Evolutionary conservation across 148 eudicot genomes (phyloP).

Genomic region (Beta vulgaris): DNA sequence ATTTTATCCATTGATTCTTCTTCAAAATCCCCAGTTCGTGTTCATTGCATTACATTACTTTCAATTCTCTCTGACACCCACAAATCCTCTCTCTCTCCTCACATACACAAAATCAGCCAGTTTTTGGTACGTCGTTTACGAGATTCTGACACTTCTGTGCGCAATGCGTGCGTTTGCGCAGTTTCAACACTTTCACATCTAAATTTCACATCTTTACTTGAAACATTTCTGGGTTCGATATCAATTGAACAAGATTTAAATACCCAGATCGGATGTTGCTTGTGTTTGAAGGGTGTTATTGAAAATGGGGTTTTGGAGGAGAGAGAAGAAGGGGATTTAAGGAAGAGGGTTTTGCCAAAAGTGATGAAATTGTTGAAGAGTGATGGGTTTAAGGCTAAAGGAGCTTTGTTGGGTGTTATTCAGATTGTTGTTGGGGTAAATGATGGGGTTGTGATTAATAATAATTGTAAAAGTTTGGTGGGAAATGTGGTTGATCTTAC

Average conservation of each 20-base stretch:
- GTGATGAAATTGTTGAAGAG: slow-evolving; percentile 41
- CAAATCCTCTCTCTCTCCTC: slow-evolving; percentile 37
- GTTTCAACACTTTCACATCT: slow-evolving; percentile 24
- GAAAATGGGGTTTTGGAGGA: slow-evolving; percentile 34
- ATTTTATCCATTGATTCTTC: slow-evolving; percentile 45
- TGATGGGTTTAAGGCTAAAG: slow-evolving; percentile 51
- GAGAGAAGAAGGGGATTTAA: slow-evolving; percentile 20
- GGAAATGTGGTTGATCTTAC: slow-evolving; percentile 37
- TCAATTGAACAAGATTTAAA: slow-evolving; percentile 46
- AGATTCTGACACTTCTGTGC: slow-evolving; percentile 51
- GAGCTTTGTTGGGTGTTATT: slow-evolving; percentile 46
- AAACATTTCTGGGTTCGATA: slow-evolving; percentile 27
- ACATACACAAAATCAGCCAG: slow-evolving; percentile 41
- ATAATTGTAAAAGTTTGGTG: slow-evolving; percentile 16
- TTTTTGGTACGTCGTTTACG: slow-evolving; percentile 48
- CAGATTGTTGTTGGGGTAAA: slow-evolving; percentile 45
- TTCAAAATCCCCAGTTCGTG: slow-evolving; percentile 50
- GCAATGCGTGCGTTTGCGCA: slow-evolving; percentile 37
- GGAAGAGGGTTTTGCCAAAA: slow-evolving; percentile 36
- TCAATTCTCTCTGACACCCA: slow-evolving; percentile 27
- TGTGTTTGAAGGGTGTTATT: slow-evolving; percentile 49
- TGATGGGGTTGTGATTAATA: slow-evolving; percentile 35
- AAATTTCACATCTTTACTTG: background rate
- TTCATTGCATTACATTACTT: slow-evolving; percentile 39
- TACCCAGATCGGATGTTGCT: slow-evolving; percentile 50